Evolutionary conservation across 208 protist genomes (phyloP), one percentile per base, ranked within the genome.

Genomic region (Acanthamoeba lenticulata): DNA sequence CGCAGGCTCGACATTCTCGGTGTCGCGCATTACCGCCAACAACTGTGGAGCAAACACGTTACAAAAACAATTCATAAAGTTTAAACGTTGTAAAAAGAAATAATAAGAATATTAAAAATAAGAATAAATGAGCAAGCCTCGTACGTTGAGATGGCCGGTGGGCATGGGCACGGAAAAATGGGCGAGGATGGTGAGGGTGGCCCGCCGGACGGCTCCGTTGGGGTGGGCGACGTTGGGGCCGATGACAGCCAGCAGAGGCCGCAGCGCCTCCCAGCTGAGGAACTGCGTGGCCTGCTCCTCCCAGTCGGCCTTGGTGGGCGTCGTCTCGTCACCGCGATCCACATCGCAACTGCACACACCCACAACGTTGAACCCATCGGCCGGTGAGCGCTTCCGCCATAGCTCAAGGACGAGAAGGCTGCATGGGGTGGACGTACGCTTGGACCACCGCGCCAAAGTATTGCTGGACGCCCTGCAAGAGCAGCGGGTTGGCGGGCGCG

Each of bases 131-230:
- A 72, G 42, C 1, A 34, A 9, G n/a, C 9, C 11, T 24, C 55
- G 36, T 77, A 92, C 86, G 34, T 92, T 92, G 65, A 57, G 86
- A 17, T 52, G 27, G 32, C 74, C 86, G 4, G 57, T 6, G 19
- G 86, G 55, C 55, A 92, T 74, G 65, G 86, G 86, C 19, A 92
- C 86, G 45, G 86, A 45, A 57, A 92, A 92, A 40, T 92, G 52
- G 42, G 65, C 47, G 47, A 92, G 86, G 86, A 92, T 92, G 60
- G 57, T 47, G 13, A 92, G 86, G 19, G 86, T 52, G 32, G 42
- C 34, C 0, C 32, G 36, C 1, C 86, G 86, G 27, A 74, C 65
- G 38, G 40, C 27, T 0, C 38, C 27, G 49, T 67, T 38, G 15
- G 86, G 57, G 32, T 92, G 55, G 57, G 60, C 55, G 40, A 92